A percentile compares a stretch with the other conserved stretches of the same genome.
These are phyloP conservation scores for Quambalaria eucalypti DNA, from an alignment of 1,284 basidiomycete species.

Conservation along the genomic window DNA sequence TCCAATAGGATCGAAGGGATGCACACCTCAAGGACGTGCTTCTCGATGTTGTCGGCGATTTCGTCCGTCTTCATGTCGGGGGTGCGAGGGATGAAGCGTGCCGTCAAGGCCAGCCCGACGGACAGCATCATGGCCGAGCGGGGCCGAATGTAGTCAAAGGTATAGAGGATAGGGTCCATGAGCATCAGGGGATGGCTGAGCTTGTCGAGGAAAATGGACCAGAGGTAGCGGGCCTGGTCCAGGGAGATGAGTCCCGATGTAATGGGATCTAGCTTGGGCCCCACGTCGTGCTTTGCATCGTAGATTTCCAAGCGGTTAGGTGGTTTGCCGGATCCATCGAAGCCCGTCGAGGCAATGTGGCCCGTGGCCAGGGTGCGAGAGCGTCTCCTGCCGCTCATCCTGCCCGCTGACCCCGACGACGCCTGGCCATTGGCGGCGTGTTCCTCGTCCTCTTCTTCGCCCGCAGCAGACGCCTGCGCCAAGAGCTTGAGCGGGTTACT, in stretches of 20 bases:
- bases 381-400: not conserved
- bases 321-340: not conserved
- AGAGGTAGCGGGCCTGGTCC: conserved; percentile 15
- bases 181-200: conserved; percentile 26
- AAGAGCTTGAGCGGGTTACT: conserved; percentile 10
- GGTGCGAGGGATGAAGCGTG: not conserved
- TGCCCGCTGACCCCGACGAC: not conserved
- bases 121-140: conserved; percentile 21
- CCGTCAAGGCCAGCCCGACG: conserved; percentile 1
- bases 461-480: conserved; percentile 7
- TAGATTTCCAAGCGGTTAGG: conserved; percentile 4
- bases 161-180: conserved; percentile 25
- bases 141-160: conserved; percentile 20
- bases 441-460: conserved; percentile 2
- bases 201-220: conserved; percentile 16
- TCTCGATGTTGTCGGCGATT: not conserved
- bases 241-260: conserved; percentile 14
- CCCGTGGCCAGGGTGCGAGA: not conserved
- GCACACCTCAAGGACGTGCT: not conserved
- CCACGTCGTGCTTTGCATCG: conserved; percentile 2
- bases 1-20: not conserved
- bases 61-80: not conserved
- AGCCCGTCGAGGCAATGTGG: not conserved
- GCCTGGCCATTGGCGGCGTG: not conserved
- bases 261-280: conserved; percentile 19